Evolutionary conservation across 2,329 filamentous ascomycete species (phyloP), one percentile per base, ranked within the genome.

Genomic region (Madurella mycetomatis): DNA sequence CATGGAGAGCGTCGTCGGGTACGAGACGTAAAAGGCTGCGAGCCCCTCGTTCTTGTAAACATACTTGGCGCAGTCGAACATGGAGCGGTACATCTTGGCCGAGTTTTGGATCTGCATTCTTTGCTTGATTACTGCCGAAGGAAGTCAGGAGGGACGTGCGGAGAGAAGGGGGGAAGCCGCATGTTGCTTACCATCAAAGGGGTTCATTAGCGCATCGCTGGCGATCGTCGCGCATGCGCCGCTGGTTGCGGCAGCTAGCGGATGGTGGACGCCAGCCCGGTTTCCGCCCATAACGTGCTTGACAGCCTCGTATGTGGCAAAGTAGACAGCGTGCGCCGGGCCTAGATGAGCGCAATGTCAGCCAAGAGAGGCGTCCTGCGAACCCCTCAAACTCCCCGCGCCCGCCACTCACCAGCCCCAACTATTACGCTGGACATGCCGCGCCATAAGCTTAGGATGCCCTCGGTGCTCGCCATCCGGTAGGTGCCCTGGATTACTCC

Each of bases 41-140:
- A 97, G 71, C 51, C 94, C 94, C 73, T 99, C 94, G 49, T 84
- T 86, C 65, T 81, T 84, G 75, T 96, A 96, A 57, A 99, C 87
- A 62, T 90, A 87, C 68, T 81, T 84, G 54, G 92, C 92, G 77
- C 94, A 99, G 69, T 96, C 87, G 53, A 80, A 70, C 73, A 97
- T 86, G 18, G 88, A 91, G 65, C 86, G 87, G 75, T 97, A 96
- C 76, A 86, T 84, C 63, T 82, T 83, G 62, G 85, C 85, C n/a
- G 92, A 97, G 66, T 94, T 88, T 70, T 96, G 90, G 56, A 99
- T 88, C 73, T 99, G 94, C 94, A 99, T 99, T 65, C 94, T 89
- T 73, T 99, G 94, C 76, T 99, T 99, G 77, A 99, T 96, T 58
- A 99, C 94, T 96, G 66, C 31, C 15, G 51, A 48, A 48, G 49